These are phyloP conservation scores for Eruca vesicaria DNA, from an alignment of 441 rosid genomes.

Conservation along the genomic window DNA sequence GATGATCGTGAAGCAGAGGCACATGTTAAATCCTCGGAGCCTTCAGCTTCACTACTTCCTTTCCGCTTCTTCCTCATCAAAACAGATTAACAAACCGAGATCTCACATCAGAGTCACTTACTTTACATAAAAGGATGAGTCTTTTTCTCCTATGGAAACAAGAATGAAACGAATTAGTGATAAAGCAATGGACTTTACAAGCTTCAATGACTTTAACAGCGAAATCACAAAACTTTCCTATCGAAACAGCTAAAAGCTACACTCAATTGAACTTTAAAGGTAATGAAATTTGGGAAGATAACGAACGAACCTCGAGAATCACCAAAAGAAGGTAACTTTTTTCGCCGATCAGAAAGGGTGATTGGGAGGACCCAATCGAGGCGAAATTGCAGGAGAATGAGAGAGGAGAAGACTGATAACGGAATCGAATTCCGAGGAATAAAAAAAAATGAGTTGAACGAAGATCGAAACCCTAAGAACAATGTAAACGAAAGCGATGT, in stretches of 20 bases:
- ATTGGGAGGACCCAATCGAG: background rate
- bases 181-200: constrained; percentile 1
- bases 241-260: constrained; percentile 27
- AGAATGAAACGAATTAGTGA: constrained; percentile 1
- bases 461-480: constrained; percentile 42
- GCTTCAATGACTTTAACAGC: constrained; percentile 12
- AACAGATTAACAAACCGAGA: constrained; percentile 16
- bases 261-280: constrained; percentile 14
- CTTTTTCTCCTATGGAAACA: constrained; percentile 10
- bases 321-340: background rate
- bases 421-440: constrained; percentile 21
- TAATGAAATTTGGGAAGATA: constrained; percentile 12
- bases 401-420: background rate
- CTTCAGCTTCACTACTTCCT: constrained; percentile 76
- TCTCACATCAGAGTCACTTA: constrained; percentile 15
- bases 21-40: constrained; percentile 24
- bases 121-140: background rate
- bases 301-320: constrained; percentile 36
- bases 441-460: background rate
- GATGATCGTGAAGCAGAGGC: constrained; percentile 37
- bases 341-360: constrained; percentile 26
- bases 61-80: constrained; percentile 97
- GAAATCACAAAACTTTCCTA: constrained; percentile 25
- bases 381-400: constrained; percentile 2
- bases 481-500: constrained; percentile 25